Evolutionary conservation across 192 early-diverging fungal species (phyloP).

Genomic region (Coemansia sp.): DNA sequence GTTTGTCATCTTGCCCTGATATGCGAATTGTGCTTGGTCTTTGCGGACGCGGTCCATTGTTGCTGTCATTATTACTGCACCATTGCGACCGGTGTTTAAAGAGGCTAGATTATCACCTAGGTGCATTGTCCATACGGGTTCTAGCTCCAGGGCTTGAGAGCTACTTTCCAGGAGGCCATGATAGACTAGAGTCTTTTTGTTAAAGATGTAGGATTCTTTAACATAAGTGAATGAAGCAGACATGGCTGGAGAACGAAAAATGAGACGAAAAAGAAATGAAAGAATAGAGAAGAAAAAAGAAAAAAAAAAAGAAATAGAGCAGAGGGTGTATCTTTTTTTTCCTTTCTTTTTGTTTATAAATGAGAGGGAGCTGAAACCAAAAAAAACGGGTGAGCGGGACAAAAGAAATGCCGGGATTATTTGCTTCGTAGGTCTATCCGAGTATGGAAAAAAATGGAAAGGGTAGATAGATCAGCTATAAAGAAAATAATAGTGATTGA

Average conservation of each 20-base stretch:
- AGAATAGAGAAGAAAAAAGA: not conserved
- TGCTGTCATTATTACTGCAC: conserved; percentile 19
- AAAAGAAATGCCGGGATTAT: no score
- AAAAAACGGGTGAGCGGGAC: no score
- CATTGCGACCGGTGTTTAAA: conserved; percentile 12
- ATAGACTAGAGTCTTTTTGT: conserved; percentile 36
- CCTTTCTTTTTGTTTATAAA: no score
- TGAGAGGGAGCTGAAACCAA: not conserved
- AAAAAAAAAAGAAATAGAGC: conserved; percentile 3
- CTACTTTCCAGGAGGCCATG: conserved; percentile 28
- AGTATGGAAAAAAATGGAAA: no score
- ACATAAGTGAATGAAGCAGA: conserved; percentile 43
- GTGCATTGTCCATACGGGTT: conserved; percentile 41
- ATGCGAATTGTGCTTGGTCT: conserved; percentile 30
- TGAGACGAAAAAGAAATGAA: conserved; percentile 2
- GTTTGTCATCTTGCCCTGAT: conserved; percentile 27
- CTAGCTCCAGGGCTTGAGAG: conserved; percentile 22
- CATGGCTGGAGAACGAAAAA: no score
- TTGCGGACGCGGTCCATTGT: conserved; percentile 22
- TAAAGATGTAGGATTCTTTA: conserved; percentile 39
- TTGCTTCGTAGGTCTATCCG: no score
- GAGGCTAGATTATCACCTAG: conserved; percentile 15
- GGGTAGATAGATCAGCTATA: no score
- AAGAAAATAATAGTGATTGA: no score
- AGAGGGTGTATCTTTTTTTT: no score